Evolutionary conservation across 2,329 filamentous ascomycete genomes (phyloP).

Genomic region (Aspergillus persii): DNA sequence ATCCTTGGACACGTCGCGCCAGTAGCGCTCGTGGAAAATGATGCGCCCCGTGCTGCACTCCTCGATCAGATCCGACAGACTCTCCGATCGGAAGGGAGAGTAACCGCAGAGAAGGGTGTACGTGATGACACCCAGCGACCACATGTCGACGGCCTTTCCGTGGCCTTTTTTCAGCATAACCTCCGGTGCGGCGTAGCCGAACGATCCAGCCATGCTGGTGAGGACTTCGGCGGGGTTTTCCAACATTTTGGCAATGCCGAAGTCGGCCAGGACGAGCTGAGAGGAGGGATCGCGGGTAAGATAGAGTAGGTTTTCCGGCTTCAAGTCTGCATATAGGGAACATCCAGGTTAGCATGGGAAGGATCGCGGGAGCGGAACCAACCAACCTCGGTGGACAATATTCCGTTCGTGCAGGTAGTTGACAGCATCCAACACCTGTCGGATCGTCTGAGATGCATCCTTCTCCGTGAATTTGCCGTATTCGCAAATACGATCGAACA

Average conservation of each 20-base stretch:
- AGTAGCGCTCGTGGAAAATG: slow-evolving; percentile 96
- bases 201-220: slow-evolving; percentile 97
- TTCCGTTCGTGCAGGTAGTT: slow-evolving; percentile 93
- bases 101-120: slow-evolving; percentile 98
- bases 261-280: slow-evolving; percentile 89
- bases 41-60: slow-evolving; percentile 83
- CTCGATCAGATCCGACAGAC: slow-evolving; percentile 85
- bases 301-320: slow-evolving; percentile 96
- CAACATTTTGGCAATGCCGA: slow-evolving; percentile 97
- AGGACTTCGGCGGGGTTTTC: slow-evolving; percentile 87
- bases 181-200: slow-evolving; percentile 95
- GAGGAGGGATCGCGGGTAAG: slow-evolving; percentile 75
- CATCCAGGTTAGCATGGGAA: background rate
- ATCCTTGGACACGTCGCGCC: slow-evolving; percentile 94
- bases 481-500: slow-evolving; percentile 98
- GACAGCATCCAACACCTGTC: slow-evolving; percentile 87
- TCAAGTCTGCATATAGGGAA: slow-evolving; percentile 66
- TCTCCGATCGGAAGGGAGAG: slow-evolving; percentile 95
- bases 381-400: slow-evolving; percentile 86
- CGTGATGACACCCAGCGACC: slow-evolving; percentile 97
- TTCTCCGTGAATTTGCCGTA: slow-evolving; percentile 98
- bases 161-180: slow-evolving; percentile 98
- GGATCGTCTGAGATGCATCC: slow-evolving; percentile 93
- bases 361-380: background rate
- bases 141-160: slow-evolving; percentile 98